These are phyloP conservation scores for Ceratocystis colombiana DNA, from an alignment of 2,329 filamentous ascomycete genomes.

Conservation along the genomic window DNA sequence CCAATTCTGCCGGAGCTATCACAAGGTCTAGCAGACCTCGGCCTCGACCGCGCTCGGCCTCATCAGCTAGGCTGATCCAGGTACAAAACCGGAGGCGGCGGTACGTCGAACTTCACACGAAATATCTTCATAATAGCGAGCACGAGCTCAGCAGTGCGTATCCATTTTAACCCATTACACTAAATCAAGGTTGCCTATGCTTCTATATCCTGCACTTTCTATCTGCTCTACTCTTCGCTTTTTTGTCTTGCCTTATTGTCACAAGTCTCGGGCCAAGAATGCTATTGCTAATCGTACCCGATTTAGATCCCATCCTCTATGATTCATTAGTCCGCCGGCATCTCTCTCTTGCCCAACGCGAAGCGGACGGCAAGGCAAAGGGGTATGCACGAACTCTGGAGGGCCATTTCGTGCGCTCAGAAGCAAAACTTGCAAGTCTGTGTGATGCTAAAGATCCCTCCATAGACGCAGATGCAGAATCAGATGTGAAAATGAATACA, in stretches of 20 bases:
- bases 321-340: constrained; percentile 69
- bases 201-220: neutral
- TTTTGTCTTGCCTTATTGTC: neutral
- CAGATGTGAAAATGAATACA: neutral
- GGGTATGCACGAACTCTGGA: constrained; percentile 73
- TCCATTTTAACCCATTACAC: neutral
- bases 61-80: constrained; percentile 40
- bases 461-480: neutral
- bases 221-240: neutral
- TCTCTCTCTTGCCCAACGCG: constrained; percentile 61
- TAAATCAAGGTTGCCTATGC: neutral
- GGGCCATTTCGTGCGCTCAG: constrained; percentile 64
- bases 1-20: neutral
- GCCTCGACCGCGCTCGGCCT: constrained; percentile 34
- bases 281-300: too few species aligned
- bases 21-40: neutral
- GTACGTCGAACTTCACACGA: constrained; percentile 61
- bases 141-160: constrained; percentile 45
- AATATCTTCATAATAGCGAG: constrained; percentile 54
- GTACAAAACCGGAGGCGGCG: constrained; percentile 67
- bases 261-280: neutral
- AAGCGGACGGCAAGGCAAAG: constrained; percentile 60
- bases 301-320: constrained; percentile 65
- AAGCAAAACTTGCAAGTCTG: constrained; percentile 54
- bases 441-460: constrained; percentile 5